A percentile compares a stretch with the other conserved stretches of the same genome.
Evolutionary conservation across 2,329 filamentous ascomycete genomes (phyloP).

Genomic region (Colletotrichum noveboracense): DNA sequence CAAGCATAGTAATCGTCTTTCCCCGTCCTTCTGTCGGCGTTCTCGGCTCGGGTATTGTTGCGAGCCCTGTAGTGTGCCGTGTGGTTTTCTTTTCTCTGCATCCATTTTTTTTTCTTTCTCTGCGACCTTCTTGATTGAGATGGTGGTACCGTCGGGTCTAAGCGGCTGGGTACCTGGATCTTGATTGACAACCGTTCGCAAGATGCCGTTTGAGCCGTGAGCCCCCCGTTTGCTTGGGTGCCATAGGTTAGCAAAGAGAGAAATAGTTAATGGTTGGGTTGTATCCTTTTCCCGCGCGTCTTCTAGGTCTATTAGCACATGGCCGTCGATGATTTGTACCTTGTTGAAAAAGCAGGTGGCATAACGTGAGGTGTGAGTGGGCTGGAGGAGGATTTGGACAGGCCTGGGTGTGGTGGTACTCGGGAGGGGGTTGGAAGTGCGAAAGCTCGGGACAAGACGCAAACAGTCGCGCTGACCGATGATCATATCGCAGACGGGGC

Average conservation of each 20-base stretch:
- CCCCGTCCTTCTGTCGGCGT: not conserved
- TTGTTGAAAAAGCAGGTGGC: not conserved
- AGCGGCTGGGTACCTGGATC: not conserved
- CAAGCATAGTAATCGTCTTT: not conserved
- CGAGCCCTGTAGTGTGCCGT: not conserved
- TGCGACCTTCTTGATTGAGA: conserved; percentile 20
- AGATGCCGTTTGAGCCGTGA: conserved; percentile 16
- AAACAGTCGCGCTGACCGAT: not conserved
- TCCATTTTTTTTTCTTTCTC: not conserved
- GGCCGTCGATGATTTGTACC: not conserved
- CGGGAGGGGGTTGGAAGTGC: not conserved
- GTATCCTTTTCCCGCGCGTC: not conserved
- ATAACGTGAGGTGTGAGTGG: not conserved
- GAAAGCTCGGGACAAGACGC: not conserved
- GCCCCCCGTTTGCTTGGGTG: not conserved
- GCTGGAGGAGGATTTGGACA: not conserved
- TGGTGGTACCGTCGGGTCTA: not conserved
- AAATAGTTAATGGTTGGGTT: not conserved
- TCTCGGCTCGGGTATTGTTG: not conserved
- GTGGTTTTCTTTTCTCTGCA: not conserved
- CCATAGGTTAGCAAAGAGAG: not conserved
- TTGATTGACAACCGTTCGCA: not conserved
- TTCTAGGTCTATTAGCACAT: not conserved
- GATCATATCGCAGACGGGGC: not conserved
- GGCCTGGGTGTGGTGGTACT: not conserved